These are phyloP conservation scores for Exophiala alcalophila DNA, from an alignment of 2,329 filamentous ascomycete genomes.

Conservation along the genomic window DNA sequence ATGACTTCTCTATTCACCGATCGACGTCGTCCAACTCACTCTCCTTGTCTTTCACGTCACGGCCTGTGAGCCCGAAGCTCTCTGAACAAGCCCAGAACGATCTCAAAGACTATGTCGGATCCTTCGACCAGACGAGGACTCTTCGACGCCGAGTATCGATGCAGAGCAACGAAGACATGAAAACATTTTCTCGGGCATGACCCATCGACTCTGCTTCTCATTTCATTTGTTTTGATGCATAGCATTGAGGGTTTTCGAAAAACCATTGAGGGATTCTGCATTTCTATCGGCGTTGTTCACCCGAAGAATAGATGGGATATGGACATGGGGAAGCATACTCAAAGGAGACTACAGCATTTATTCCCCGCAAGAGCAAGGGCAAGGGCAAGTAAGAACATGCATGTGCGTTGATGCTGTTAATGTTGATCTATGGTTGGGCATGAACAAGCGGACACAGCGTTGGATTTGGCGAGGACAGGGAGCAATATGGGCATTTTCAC, in stretches of 20 bases:
- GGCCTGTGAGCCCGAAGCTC: conserved; percentile 70
- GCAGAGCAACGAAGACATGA: conserved; percentile 28
- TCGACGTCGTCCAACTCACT: conserved; percentile 37
- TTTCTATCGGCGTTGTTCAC: no score
- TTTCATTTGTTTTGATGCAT: not conserved
- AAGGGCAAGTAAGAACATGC: no score
- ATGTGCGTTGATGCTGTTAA: no score
- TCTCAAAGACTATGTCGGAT: conserved; percentile 79
- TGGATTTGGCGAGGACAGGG: no score
- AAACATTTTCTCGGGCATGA: conserved; percentile 8
- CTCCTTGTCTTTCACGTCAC: conserved; percentile 45
- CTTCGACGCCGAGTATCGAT: conserved; percentile 38
- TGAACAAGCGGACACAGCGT: no score
- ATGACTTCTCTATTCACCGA: conserved; percentile 65
- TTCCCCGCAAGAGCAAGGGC: no score
- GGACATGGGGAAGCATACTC: no score
- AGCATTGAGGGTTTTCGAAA: not conserved
- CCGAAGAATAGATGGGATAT: no score
- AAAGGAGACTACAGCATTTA: no score
- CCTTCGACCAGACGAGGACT: conserved; percentile 75
- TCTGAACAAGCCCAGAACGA: conserved; percentile 76
- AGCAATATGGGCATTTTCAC: no score
- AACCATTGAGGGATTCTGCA: not conserved
- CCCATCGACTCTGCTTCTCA: not conserved
- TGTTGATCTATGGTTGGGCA: no score